A percentile compares a stretch with the other conserved stretches of the same genome.
Conservation (phyloP, 495 filamentous ascomycete species). For the Xylaria nigripes region DNA sequence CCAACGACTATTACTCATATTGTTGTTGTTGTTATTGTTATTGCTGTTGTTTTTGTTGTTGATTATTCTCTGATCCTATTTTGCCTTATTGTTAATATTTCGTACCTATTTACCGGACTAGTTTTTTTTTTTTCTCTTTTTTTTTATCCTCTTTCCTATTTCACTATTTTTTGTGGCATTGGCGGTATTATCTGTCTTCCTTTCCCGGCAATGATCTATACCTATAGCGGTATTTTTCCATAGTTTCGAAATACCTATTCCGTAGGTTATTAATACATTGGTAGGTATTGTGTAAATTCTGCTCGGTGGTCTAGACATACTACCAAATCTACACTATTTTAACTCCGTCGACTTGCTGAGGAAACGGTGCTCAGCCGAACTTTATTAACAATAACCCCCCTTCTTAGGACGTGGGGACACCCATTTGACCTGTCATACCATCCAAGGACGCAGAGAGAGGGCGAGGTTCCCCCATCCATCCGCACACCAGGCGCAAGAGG, state of each 20-base stretch:
- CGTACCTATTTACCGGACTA: too few species aligned
- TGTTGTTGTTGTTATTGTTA: background rate
- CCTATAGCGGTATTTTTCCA: background rate
- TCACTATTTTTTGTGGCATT: background rate
- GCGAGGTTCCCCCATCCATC: slow-evolving; percentile 8
- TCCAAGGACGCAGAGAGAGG: background rate
- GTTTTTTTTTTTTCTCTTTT: background rate
- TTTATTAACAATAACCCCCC: background rate
- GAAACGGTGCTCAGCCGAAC: slow-evolving; percentile 12
- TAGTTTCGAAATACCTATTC: background rate
- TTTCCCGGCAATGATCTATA: background rate
- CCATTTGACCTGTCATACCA: slow-evolving; percentile 10
- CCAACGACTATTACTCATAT: background rate
- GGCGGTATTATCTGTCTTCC: background rate
- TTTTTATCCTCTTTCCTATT: background rate
- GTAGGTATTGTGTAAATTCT: slow-evolving; percentile 2
- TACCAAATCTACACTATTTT: background rate
- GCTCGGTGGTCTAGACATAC: slow-evolving; percentile 1
- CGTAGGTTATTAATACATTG: background rate
- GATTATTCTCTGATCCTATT: too few species aligned
- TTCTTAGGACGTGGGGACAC: slow-evolving; percentile 10
- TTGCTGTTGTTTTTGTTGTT: background rate
- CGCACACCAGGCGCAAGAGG: slow-evolving; percentile 3
- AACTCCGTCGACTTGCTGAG: slow-evolving; percentile 8
- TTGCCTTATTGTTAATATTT: too few species aligned